Base-by-base conservation (phyloP, 192 early-diverging fungal species). In the Paraglomus occultum region DNA sequence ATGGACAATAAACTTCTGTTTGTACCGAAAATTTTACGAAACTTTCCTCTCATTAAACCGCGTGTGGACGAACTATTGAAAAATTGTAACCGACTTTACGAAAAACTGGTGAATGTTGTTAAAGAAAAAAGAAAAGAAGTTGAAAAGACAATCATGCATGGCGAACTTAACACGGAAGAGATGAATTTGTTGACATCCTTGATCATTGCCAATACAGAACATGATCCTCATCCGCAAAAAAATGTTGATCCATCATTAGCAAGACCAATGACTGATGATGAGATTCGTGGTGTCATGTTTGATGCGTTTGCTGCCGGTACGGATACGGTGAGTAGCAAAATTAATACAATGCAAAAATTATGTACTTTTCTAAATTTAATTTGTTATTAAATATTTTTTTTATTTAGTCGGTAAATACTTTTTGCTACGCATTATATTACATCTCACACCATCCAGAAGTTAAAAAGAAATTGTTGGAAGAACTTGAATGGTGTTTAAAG, bases 21-120 rank as follows among this genome's bases (percentile, higher is more conserved):
- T 67, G 51, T 67, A 53, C 65, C 65, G 20, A 67, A 67, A 67
- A 43, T 67, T 67, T 53, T 67, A 53, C 52, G 39, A 67, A 17
- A 22, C 52, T 67, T 67, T 0, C 65, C 51, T 67, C 0, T 67
- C 1, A 44, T 67, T 53, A 44, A 18, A 67, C 4, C 4, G 43
- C 51, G 65, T 12, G 65, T 67, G n/a, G 20, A 67, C 9, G 0
- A 5, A 6, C 15, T 67, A 39, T 8, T 53, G n/a, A 10, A 40
- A 20, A 67, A 43, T 53, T 18, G 17, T 67, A 0, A 40, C 54
- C 38, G 0, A 8, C 18, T 53, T 17, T 67, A 67, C 44, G 46
- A 22, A 10, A 45, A 6, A 67, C 44, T 67, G 39, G 51, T 42
- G 47, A 39, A 67, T 7, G 43, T 53, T 43, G 11, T 67, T 11